Conservation (phyloP, 2,329 filamentous ascomycete genomes). For the Calonectria montana region DNA sequence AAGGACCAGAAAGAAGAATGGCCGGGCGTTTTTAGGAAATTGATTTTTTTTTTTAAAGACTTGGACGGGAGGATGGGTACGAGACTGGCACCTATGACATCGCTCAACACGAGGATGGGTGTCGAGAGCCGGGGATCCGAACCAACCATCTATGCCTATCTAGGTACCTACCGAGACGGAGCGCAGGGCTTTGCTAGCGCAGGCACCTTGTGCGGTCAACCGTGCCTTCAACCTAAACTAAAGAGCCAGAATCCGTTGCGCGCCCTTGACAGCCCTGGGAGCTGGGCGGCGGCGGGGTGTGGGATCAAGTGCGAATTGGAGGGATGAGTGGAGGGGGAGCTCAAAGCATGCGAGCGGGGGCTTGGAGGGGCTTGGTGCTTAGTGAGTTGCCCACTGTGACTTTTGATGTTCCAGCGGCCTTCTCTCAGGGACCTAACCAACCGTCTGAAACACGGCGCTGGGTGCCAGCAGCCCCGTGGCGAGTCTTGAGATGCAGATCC, state of each 20-base stretch:
- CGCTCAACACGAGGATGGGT: background rate
- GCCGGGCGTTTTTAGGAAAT: conserved; percentile 8
- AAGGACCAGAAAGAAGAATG: background rate
- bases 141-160: conserved; percentile 13
- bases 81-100: conserved; percentile 5
- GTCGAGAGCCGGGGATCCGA: conserved; percentile 8
- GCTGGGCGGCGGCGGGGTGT: background rate
- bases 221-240: conserved; percentile 1
- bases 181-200: conserved; percentile 13
- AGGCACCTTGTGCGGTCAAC: background rate
- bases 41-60: conserved; percentile 3
- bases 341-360: conserved; percentile 4
- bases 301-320: background rate
- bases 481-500: conserved; percentile 20
- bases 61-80: conserved; percentile 1
- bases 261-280: background rate
- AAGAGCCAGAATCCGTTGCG: background rate
- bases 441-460: conserved; percentile 41
- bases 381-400: conserved; percentile 39
- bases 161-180: background rate
- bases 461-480: conserved; percentile 23
- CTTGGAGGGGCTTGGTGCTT: conserved; percentile 24
- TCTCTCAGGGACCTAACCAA: conserved; percentile 32
- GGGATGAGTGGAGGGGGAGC: conserved; percentile 2
- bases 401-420: conserved; percentile 27